phyloP scores from a whole-genome alignment of 2,329 filamentous ascomycete species.

The Penicillium sp. region DNA sequence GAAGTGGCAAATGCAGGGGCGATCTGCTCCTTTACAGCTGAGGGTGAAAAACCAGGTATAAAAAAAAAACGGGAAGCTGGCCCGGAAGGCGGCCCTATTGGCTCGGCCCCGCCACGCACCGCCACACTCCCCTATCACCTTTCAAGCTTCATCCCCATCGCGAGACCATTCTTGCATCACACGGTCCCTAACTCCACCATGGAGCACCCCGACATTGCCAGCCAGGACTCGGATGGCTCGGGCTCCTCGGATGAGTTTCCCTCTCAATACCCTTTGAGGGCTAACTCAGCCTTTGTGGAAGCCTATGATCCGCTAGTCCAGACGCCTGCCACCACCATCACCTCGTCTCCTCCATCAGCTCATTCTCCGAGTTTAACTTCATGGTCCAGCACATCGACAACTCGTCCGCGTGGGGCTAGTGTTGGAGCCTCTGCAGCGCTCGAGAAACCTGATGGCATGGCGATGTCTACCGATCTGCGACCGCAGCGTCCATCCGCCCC shows the following conservation, averaged over 20 bases:
- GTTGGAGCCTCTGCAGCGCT: conserved; percentile 43
- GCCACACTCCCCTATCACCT: conserved; percentile 10
- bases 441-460: conserved; percentile 38
- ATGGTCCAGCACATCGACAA: conserved; percentile 37
- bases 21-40: not conserved
- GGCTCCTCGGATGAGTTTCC: conserved; percentile 45
- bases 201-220: conserved; percentile 45
- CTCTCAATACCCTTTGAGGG: conserved; percentile 33
- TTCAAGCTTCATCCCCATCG: conserved; percentile 7
- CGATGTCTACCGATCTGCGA: conserved; percentile 42
- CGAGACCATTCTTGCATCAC: conserved; percentile 11
- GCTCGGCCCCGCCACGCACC: conserved; percentile 3
- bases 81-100: conserved; percentile 2
- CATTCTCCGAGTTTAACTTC: conserved; percentile 30
- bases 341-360: conserved; percentile 32
- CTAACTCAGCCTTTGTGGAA: conserved; percentile 33
- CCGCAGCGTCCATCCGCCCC: conserved; percentile 68
- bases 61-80: not conserved
- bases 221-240: conserved; percentile 42
- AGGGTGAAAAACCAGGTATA: not conserved
- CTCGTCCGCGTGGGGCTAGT: conserved; percentile 46
- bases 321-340: conserved; percentile 32
- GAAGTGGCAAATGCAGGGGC: not conserved
- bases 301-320: conserved; percentile 32
- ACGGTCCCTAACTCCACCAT: conserved; percentile 30